Conservation (phyloP, 371 early-diverging fungal species). For the Actinomortierella wolfii region DNA sequence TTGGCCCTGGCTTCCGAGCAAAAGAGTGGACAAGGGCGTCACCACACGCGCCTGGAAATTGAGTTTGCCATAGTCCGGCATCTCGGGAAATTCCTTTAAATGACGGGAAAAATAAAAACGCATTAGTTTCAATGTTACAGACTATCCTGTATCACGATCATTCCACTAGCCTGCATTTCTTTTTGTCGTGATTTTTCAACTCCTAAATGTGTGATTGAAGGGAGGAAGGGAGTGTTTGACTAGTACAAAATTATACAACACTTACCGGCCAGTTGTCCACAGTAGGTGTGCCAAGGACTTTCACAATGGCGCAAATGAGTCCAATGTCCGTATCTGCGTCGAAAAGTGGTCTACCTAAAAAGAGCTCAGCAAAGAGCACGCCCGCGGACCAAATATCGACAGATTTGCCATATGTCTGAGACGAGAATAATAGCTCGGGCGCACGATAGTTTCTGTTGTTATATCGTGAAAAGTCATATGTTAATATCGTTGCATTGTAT, state of each 20-base stretch:
- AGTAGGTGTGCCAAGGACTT: slow-evolving; percentile 58
- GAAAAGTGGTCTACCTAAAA: slow-evolving; percentile 61
- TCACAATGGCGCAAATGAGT: slow-evolving; percentile 62
- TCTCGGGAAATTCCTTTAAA: slow-evolving; percentile 21
- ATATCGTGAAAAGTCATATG: neutral
- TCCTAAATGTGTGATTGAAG: too few species aligned
- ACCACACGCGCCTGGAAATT: slow-evolving; percentile 22
- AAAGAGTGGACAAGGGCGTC: slow-evolving; percentile 8
- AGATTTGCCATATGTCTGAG: slow-evolving; percentile 32
- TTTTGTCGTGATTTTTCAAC: too few species aligned
- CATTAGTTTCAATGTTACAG: neutral
- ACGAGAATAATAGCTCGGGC: slow-evolving; percentile 63
- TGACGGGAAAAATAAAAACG: neutral
- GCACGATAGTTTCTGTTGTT: slow-evolving; percentile 56
- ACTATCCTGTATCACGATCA: too few species aligned
- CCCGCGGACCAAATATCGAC: slow-evolving; percentile 48
- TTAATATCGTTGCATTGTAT: too few species aligned
- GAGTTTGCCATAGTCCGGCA: slow-evolving; percentile 44
- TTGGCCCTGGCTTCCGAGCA: too few species aligned
- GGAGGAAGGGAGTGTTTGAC: neutral
- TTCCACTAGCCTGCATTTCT: too few species aligned
- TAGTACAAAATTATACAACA: neutral
- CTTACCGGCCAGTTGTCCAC: slow-evolving; percentile 48
- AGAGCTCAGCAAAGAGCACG: slow-evolving; percentile 50
- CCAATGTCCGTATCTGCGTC: slow-evolving; percentile 62